phyloP scores from a whole-genome alignment of 2,329 filamentous ascomycete genomes.

The Chaetothyriales sp. region DNA sequence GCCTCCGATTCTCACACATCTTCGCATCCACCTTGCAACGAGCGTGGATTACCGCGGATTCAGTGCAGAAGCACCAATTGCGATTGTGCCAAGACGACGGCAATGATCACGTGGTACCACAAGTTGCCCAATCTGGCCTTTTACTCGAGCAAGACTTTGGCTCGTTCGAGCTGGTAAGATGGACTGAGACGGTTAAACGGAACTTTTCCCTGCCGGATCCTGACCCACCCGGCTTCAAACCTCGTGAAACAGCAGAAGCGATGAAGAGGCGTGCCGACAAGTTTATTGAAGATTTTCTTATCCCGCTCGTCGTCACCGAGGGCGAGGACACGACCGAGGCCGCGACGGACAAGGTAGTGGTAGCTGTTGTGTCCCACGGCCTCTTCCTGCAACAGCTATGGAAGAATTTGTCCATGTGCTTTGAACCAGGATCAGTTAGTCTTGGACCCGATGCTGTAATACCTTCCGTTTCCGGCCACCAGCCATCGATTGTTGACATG shows the following conservation, averaged over 20 bases:
- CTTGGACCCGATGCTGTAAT: constrained; percentile 25
- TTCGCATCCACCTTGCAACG: constrained; percentile 69
- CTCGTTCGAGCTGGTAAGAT: constrained; percentile 25
- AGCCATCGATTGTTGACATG: constrained; percentile 20
- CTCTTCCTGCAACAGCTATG: constrained; percentile 62
- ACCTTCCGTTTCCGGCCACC: background rate
- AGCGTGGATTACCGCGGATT: constrained; percentile 56
- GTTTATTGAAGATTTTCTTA: constrained; percentile 54
- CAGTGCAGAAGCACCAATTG: constrained; percentile 46
- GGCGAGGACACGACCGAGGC: constrained; percentile 22
- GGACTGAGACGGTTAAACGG: constrained; percentile 12
- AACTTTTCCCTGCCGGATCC: constrained; percentile 5
- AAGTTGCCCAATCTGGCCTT: constrained; percentile 10
- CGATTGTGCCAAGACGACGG: background rate
- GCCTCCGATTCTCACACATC: constrained; percentile 53
- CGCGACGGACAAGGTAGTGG: constrained; percentile 9
- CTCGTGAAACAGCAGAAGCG: constrained; percentile 53
- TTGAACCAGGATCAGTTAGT: constrained; percentile 35
- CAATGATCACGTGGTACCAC: constrained; percentile 1
- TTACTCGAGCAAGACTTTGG: constrained; percentile 31
- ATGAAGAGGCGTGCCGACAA: constrained; percentile 50
- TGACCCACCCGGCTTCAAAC: constrained; percentile 34
- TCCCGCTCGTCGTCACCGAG: constrained; percentile 35
- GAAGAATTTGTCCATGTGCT: constrained; percentile 45
- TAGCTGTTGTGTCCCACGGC: constrained; percentile 69